Percentiles rank a stretch among this genome's conserved stretches.
These are phyloP conservation scores for Tylopilus rubrobrunneus DNA, from an alignment of 768 basidiomycete genomes.

Conservation along the genomic window DNA sequence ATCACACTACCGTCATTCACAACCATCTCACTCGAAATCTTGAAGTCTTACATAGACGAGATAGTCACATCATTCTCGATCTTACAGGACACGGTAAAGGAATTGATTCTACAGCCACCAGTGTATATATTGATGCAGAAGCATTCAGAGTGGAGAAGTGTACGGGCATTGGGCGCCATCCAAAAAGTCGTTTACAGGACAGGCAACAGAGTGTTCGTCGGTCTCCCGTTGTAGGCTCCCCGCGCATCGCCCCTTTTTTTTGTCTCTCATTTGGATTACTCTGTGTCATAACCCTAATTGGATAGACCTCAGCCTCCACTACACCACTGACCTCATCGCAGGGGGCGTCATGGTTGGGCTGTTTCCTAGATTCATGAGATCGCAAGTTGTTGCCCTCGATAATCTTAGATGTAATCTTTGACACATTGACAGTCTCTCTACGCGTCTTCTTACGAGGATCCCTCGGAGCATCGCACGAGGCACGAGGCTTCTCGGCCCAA, in stretches of 20 bases:
- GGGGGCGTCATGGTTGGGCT: background rate
- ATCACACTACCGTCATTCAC: constrained; percentile 31
- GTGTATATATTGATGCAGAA: background rate
- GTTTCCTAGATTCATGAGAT: constrained; percentile 32
- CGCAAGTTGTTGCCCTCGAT: constrained; percentile 15
- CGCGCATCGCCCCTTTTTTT: background rate
- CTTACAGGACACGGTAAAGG: constrained; percentile 16
- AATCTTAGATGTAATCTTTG: too few species aligned
- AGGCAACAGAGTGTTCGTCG: constrained; percentile 47
- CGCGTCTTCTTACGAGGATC: constrained; percentile 5
- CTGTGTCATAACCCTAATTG: background rate
- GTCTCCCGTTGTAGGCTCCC: constrained; percentile 38
- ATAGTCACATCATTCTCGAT: constrained; percentile 34
- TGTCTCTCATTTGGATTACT: background rate
- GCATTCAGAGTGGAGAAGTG: constrained; percentile 36
- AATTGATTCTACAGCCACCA: background rate
- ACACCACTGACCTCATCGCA: background rate
- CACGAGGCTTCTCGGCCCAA: background rate
- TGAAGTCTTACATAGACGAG: constrained; percentile 37
- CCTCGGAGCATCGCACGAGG: background rate
- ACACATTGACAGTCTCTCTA: constrained; percentile 13
- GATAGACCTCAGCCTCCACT: background rate
- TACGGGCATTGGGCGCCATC: constrained; percentile 25
- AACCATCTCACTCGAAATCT: constrained; percentile 32
- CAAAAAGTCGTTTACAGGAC: constrained; percentile 37